Percentiles rank a stretch among this genome's conserved stretches.
These are phyloP conservation scores for Pisolithus marmoratus DNA, from an alignment of 768 basidiomycete genomes.

Conservation along the genomic window DNA sequence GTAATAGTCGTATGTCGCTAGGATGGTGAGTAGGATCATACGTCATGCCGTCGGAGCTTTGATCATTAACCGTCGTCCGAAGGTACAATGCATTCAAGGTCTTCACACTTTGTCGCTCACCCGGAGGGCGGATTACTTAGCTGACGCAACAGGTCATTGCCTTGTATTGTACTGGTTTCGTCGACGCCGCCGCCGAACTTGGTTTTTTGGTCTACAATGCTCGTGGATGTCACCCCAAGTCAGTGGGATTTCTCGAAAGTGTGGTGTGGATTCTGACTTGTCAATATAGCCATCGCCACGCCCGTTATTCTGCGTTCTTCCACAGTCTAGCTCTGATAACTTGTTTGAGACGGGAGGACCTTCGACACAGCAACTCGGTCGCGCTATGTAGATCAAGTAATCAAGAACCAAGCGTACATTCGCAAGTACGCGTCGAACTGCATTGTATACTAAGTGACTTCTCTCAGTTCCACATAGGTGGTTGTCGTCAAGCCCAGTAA, in stretches of 20 bases:
- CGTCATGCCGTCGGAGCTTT: background rate
- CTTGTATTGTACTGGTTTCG: constrained; percentile 56
- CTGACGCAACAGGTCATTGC: constrained; percentile 44
- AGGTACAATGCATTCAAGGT: constrained; percentile 70
- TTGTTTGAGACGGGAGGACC: constrained; percentile 43
- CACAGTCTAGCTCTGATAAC: constrained; percentile 64
- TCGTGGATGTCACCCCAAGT: constrained; percentile 62
- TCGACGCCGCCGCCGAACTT: constrained; percentile 51
- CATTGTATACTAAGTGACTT: background rate
- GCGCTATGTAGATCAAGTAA: constrained; percentile 51
- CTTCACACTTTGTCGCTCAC: background rate
- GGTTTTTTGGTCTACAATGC: constrained; percentile 60
- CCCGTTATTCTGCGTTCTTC: constrained; percentile 64
- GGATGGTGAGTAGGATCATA: constrained; percentile 44
- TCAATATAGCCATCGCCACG: constrained; percentile 53
- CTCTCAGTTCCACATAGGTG: constrained; percentile 37
- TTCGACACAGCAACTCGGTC: constrained; percentile 30
- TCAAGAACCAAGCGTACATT: constrained; percentile 55
- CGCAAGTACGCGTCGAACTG: constrained; percentile 38
- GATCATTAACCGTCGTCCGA: background rate
- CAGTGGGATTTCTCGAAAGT: constrained; percentile 10
- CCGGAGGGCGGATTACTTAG: background rate
- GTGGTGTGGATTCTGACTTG: background rate
- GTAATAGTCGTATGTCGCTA: constrained; percentile 46
- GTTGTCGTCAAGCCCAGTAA: constrained; percentile 65